phyloP scores from a whole-genome alignment of 2,329 filamentous ascomycete genomes.

The Tolypocladium album region DNA sequence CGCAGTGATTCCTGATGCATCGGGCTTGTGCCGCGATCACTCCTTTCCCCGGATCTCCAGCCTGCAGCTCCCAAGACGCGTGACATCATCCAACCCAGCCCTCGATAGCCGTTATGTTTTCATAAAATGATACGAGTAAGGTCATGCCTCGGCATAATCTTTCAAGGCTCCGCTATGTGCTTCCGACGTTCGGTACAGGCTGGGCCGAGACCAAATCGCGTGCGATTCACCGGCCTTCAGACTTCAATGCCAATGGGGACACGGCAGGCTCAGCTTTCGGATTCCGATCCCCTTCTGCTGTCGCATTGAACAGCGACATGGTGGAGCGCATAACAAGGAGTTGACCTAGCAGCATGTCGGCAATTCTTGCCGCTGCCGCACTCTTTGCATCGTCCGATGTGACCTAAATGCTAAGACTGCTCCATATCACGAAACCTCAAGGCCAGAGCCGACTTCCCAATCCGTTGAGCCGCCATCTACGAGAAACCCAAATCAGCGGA shows the following conservation, averaged over 20 bases:
- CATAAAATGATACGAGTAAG: too few relatives aligned
- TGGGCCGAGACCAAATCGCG: neutral
- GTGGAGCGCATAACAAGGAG: neutral
- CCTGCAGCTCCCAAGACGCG: neutral
- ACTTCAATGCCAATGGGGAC: neutral
- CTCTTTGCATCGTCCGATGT: neutral
- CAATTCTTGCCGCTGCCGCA: neutral
- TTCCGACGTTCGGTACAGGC: neutral
- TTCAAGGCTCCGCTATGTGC: neutral
- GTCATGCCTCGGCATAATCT: neutral
- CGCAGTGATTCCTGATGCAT: neutral
- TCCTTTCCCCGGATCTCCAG: neutral
- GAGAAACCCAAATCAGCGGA: neutral
- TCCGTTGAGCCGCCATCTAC: neutral
- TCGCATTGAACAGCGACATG: neutral
- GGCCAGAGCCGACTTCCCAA: neutral
- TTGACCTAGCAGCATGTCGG: neutral
- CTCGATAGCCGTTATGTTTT: neutral
- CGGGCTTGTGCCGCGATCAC: neutral
- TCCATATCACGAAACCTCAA: neutral
- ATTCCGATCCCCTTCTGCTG: neutral
- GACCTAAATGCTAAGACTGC: neutral
- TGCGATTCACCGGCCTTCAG: neutral
- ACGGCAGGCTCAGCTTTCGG: neutral
- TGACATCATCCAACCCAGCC: neutral